Base-by-base conservation (phyloP, 495 filamentous ascomycete genomes). In the Niebla homalea region DNA sequence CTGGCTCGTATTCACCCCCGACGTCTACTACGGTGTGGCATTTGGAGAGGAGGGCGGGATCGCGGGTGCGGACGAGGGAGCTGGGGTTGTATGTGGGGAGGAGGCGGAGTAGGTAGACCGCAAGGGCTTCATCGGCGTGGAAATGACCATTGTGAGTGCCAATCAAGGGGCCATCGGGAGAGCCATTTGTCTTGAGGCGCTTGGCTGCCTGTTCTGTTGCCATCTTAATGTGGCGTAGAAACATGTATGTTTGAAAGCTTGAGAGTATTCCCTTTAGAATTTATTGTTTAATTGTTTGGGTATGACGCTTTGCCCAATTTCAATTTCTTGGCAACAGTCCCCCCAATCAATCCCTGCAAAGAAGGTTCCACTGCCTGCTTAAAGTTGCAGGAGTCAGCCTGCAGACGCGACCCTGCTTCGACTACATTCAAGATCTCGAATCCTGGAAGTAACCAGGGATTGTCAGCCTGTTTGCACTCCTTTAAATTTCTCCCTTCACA, bases 61-160 rank as follows among this genome's bases (percentile, higher is more conserved):
- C 88, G 49, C 92, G 84, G 32, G 88, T 92, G 46, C 92, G 87
- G 26, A 94, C 66, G 3, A 98, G 83, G n/a, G 73, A 62, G 11
- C 85, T 83, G 54, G 71, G 63, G 38, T 74, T 60, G 73, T 96
- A 98, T 20, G 78, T 70, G 23, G 92, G 93, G 37, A 97, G 78
- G 20, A 85, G 78, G 44, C 87, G 88, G 57, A 98, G 85, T 71
- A 98, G 85, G 72, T 92, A 86, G 51, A 97, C 89, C 47, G 92
- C 92, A n/a, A 98, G 80, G 52, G 92, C 92, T 70, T 98, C 92
- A 64, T 98, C 92, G 66, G 92, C 93, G 71, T 98, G 92, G 76
- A 98, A 98, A 68, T 95, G 87, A 49, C 92, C 92, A 69, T 83
- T 95, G 74, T 94, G 89, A 12, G 89, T 94, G 49, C 87, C 89